Evolutionary conservation across 169 alveolate genomes (phyloP).

Genomic region (Plasmodium billcollinsi): DNA sequence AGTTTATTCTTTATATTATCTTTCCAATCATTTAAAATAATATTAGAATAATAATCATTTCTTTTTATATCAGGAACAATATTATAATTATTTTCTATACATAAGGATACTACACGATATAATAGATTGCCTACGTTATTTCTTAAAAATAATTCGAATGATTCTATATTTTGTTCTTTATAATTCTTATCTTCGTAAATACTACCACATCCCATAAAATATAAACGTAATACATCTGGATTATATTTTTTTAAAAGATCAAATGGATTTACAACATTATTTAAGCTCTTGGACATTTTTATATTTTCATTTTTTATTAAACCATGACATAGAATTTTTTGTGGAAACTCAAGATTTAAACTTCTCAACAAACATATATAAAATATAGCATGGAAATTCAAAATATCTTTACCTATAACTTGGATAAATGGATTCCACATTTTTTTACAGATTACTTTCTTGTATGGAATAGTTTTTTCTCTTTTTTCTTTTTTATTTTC

Average conservation of each 20-base stretch:
- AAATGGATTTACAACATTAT: constrained; percentile 81
- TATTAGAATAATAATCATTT: not conserved
- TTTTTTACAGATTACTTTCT: not conserved
- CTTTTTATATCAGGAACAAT: not conserved
- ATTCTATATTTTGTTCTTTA: constrained; percentile 32
- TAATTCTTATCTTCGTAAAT: constrained; percentile 65
- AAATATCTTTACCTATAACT: constrained; percentile 92
- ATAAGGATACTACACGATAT: constrained; percentile 46
- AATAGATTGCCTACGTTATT: constrained; percentile 48
- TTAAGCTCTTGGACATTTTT: constrained; percentile 94
- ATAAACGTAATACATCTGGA: constrained; percentile 35
- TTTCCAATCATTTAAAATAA: constrained; percentile 20
- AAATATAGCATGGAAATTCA: constrained; percentile 90
- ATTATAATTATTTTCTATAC: constrained; percentile 40
- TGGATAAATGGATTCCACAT: constrained; percentile 80
- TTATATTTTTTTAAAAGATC: constrained; percentile 24
- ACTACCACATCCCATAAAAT: constrained; percentile 50
- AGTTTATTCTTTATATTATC: constrained; percentile 13
- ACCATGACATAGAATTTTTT: constrained; percentile 89
- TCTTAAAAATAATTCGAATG: constrained; percentile 39
- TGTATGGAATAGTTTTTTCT: too few species aligned
- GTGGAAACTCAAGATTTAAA: constrained; percentile 82
- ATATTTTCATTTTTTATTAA: constrained; percentile 87
- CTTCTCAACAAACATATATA: constrained; percentile 91
- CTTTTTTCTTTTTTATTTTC: not conserved